Evolutionary conservation across 441 rosid genomes (phyloP).

Genomic region (Corymbia citriodora): DNA sequence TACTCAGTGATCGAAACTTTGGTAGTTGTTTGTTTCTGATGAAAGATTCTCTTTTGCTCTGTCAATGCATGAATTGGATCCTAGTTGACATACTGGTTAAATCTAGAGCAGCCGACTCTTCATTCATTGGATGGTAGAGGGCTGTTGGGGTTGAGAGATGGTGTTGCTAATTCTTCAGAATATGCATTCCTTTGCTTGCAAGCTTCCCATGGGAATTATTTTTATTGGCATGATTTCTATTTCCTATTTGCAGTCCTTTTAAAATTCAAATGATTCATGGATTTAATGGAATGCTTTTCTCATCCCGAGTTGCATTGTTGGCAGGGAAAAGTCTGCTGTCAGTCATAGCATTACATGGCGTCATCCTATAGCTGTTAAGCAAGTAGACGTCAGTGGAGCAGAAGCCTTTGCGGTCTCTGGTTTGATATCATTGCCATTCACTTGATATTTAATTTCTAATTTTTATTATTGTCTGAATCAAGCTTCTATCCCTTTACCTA

Average conservation of each 20-base stretch:
- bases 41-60: neutral
- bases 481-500: neutral
- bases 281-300: neutral
- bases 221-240: neutral
- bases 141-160: neutral
- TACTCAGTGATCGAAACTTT: neutral
- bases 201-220: neutral
- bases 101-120: neutral
- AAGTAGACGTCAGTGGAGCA: neutral
- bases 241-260: neutral
- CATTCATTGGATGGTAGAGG: neutral
- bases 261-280: neutral
- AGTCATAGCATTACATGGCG: constrained; percentile 20
- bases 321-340: constrained; percentile 13
- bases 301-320: neutral
- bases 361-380: constrained; percentile 3
- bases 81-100: neutral
- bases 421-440: neutral
- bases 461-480: neutral
- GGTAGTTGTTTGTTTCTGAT: neutral
- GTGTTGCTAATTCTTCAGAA: neutral
- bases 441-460: neutral
- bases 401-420: constrained; percentile 13
- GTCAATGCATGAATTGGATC: neutral
- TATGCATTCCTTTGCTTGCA: neutral